A percentile compares a stretch with the other conserved stretches of the same genome.
Evolutionary conservation across 371 early-diverging fungal species (phyloP).

Genomic region (Mucor velutinosus): DNA sequence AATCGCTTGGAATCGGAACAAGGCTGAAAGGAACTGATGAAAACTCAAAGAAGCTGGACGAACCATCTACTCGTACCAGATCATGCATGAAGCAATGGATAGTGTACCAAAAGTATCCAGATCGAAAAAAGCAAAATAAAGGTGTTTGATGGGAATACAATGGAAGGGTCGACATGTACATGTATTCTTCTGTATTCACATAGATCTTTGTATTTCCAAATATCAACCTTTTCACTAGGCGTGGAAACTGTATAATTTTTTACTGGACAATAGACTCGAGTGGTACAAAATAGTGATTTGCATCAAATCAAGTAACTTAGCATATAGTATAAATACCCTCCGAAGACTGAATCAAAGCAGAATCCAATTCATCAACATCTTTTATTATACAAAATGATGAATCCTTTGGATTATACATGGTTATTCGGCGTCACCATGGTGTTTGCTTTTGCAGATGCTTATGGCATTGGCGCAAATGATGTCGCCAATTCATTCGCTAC

Average conservation of each 20-base stretch:
- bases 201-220: background rate
- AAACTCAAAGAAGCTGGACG: background rate
- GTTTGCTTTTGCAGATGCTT: slow-evolving; percentile 67
- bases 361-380: background rate
- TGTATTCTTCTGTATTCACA: background rate
- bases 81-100: background rate
- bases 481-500: slow-evolving; percentile 90
- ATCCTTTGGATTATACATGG: slow-evolving; percentile 65
- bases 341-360: background rate
- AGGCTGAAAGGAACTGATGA: background rate
- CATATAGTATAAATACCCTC: background rate
- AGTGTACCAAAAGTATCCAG: background rate
- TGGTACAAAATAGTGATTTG: background rate
- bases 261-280: background rate
- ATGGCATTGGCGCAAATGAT: slow-evolving; percentile 87
- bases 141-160: background rate
- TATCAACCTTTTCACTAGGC: background rate
- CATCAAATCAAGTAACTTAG: background rate
- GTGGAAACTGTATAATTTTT: background rate
- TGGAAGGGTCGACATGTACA: background rate
- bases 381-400: slow-evolving; percentile 3
- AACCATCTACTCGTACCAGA: background rate
- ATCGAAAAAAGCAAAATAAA: background rate
- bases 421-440: slow-evolving; percentile 74
- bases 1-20: background rate